Base-by-base conservation (phyloP, 768 basidiomycete species). In the Agaricus sinodeliciosus region DNA sequence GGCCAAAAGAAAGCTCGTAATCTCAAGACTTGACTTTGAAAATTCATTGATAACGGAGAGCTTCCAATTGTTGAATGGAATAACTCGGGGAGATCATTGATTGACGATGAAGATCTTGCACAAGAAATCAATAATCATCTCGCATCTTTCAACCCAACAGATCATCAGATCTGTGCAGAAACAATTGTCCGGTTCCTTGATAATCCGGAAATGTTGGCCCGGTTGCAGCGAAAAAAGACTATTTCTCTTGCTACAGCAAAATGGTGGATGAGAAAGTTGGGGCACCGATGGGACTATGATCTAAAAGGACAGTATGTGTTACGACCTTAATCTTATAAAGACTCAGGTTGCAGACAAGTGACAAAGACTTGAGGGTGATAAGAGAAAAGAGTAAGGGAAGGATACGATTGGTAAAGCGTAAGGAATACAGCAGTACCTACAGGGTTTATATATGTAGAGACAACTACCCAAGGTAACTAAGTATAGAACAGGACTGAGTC, bases 231-330 rank as follows among this genome's bases (percentile, higher is more conserved):
- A 18, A 62, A 48, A 39, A 57, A 58, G 44, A 53, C 55, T 1
- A 61, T 64, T 34, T 58, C 55, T 4, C 16, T 60, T 7, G 19
- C 18, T 15, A 66, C 61, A 25, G 63, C 63, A 9, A 43, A 56
- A 12, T 39, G 53, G 0, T 75, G 74, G 72, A 59, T 77, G 43
- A 37, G 52, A 7, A 55, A 58, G 11, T 49, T 74, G 9, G 62
- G 57, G 0, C 71, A 63, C 56, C 40, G 57, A 3, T 62, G 58
- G 46, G 62, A 55, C 11, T 31, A 60, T 9, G 49, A 56, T 3
- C 56, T 57, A 18, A 67, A 66, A 36, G 71, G 69, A 1, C 62
- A 49, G 3, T 58, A 56, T 40, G 22, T 58, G n/a, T n/a, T n/a
- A n/a, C n/a, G n/a, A n/a, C n/a, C n/a, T n/a, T n/a, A n/a, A n/a